Evolutionary conservation across 805 yeast species (phyloP).

Genomic region (Saccharomyces jurei): DNA sequence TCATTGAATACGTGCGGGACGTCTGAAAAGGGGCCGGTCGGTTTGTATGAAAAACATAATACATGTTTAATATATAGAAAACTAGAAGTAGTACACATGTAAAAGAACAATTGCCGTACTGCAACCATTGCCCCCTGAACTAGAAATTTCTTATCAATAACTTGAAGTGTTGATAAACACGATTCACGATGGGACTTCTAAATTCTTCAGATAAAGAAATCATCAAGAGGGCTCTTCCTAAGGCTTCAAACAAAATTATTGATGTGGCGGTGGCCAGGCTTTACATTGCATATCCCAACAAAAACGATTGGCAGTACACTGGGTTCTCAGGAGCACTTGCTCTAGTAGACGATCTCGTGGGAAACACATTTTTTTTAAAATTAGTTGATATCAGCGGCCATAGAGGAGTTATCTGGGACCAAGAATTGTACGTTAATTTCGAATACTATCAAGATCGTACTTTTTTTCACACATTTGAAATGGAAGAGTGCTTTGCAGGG

Average conservation of each 20-base stretch:
- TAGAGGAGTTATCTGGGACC: slow-evolving; percentile 94
- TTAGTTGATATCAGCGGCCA: slow-evolving; percentile 76
- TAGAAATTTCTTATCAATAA: not conserved
- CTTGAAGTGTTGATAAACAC: not conserved
- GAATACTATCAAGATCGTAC: slow-evolving; percentile 89
- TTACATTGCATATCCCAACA: slow-evolving; percentile 84
- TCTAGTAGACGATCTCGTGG: slow-evolving; percentile 85
- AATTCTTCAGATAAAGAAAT: slow-evolving; percentile 71
- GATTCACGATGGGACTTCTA: slow-evolving; percentile 32
- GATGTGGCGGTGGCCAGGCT: slow-evolving; percentile 87
- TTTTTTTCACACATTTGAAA: slow-evolving; percentile 89
- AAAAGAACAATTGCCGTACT: not conserved
- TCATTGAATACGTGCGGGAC: not conserved
- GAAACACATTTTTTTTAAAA: slow-evolving; percentile 87
- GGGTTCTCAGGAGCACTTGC: slow-evolving; percentile 84
- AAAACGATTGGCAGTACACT: slow-evolving; percentile 74
- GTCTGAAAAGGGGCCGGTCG: not conserved
- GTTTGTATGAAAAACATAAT: not conserved
- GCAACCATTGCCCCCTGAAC: not conserved
- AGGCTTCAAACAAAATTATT: slow-evolving; percentile 74
- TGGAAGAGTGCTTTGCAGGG: slow-evolving; percentile 84
- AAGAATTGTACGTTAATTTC: slow-evolving; percentile 82
- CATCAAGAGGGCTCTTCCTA: slow-evolving; percentile 82
- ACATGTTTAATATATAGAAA: not conserved
- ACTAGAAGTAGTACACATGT: not conserved